Base-by-base conservation (phyloP, 108 stramenopile species). In the Craspedostauros australis region DNA sequence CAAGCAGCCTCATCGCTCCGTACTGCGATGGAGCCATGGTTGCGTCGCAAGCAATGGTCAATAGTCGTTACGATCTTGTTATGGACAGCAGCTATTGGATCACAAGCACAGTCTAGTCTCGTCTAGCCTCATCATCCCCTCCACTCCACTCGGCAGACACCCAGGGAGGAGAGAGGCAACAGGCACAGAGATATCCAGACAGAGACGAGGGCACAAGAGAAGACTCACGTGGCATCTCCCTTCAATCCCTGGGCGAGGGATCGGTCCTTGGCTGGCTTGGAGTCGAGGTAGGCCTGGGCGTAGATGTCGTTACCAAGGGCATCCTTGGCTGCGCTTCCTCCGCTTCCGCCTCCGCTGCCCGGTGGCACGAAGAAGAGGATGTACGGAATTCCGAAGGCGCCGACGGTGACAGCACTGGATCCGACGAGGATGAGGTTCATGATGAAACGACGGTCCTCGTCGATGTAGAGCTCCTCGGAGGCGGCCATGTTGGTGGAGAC, bases 391-490 rank as follows among this genome's bases (percentile, higher is more conserved):
- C 87, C 97, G 46, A 98, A 77, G 68, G 84, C 86, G 43, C 83
- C 91, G 32, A 94, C 84, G 50, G 92, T 91, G 5, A 93, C 69
- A 30, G 86, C 94, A 48, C 80, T 90, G 19, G 94, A 89, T 57
- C 91, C 90, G 23, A 93, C 75, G 33, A 98, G 78, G 75, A 98
- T 94, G 32, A 88, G 57, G 85, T 98, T 98, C 97, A 98, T 95
- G 53, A 95, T 65, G 44, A 87, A 82, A 57, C 97, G 90, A 53
- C 97, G 94, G 57, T 94, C 87, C 70, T 95, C 91, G 73, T 98
- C 95, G 57, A 95, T 95, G 72, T 95, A 95, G 39, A 84, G 84
- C 54, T 92, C 82, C 14, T 81, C 89, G 32, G 79, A 62, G 19
- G 67, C 80, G 30, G 88, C 81, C 79, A 80, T 86, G 51, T 68